phyloP scores from a whole-genome alignment of 192 early-diverging fungal species.

The Backusella sp. region DNA sequence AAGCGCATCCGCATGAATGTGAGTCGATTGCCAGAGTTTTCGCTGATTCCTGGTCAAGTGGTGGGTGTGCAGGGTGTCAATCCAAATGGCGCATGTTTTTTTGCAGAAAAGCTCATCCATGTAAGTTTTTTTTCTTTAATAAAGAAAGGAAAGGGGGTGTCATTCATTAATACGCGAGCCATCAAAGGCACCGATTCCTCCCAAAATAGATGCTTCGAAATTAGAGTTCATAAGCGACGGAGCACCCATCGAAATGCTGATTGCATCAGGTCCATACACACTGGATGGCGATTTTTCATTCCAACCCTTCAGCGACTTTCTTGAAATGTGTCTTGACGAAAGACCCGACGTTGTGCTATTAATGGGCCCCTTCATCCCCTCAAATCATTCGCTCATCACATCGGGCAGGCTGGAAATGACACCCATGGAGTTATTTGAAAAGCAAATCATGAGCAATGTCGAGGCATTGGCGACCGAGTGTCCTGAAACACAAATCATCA shows the following conservation, averaged over 20 bases:
- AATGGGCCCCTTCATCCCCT: constrained; percentile 72
- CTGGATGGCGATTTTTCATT: constrained; percentile 75
- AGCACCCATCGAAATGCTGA: constrained; percentile 51
- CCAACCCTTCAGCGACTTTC: constrained; percentile 79
- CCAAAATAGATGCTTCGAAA: constrained; percentile 4
- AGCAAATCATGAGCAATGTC: constrained; percentile 59
- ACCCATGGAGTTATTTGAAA: constrained; percentile 63
- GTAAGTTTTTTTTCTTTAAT: background rate
- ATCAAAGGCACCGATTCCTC: constrained; percentile 47
- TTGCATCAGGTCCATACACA: constrained; percentile 88
- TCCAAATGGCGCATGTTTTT: constrained; percentile 37
- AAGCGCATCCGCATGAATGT: constrained; percentile 67
- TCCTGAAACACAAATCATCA: constrained; percentile 49
- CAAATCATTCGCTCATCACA: constrained; percentile 54
- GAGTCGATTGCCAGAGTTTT: constrained; percentile 51
- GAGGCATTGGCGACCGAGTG: constrained; percentile 46
- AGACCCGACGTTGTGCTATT: constrained; percentile 82
- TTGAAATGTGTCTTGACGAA: constrained; percentile 55
- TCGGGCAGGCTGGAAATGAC: constrained; percentile 53
- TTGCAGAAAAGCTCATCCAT: constrained; percentile 43
- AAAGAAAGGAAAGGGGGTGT: background rate
- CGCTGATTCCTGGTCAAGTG: constrained; percentile 88
- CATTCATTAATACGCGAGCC: background rate
- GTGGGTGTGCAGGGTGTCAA: constrained; percentile 17
- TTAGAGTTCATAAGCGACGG: constrained; percentile 10